Base-by-base conservation (phyloP, 2,329 filamentous ascomycete genomes). In the Boeremia lycopersici region DNA sequence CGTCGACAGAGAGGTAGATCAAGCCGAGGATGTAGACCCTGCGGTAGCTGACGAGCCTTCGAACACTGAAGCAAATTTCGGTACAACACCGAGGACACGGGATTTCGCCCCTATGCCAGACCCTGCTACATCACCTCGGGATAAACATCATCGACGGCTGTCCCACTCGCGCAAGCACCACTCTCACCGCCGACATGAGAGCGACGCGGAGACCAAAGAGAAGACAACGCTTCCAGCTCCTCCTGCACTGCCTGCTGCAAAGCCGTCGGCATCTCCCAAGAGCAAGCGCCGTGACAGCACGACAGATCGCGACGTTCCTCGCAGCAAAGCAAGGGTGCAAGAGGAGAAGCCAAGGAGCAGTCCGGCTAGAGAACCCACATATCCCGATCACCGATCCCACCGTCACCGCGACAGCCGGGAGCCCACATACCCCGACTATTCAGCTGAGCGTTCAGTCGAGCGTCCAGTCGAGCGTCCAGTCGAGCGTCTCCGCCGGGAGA, bases 261-360 rank as follows among this genome's bases (percentile, higher is more conserved):
- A 66, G 34, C 41, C 66, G 19, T 49, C 57, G 28, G 59, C 62
- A 12, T 60, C 62, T 19, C 53, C 62, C 8, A 69, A 61, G 35
- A 64, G 56, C 29, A 73, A 68, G 40, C 64, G 71, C 26, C 64
- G 65, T 9, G 71, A 74, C 45, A 73, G 70, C 47, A 68, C 71
- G 31, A 70, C 70, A 3, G 70, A 72, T 12, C 64, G 65, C 17
- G 72, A 74, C 19, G 23, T 46, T 11, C 6, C 34, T 42, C 47
- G 2, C 61, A 68, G n/a, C 66, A 63, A 36, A 45, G 58, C 19
- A 49, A 61, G 17, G 67, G 67, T 41, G 62, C 60, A 38, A 67
- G 70, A 56, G 23, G 33, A n/a, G 25, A 48, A 56, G 28, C 25
- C 26, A 6, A 42, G 65, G 44, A 64, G 64, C 5, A 51, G 48